phyloP scores from a whole-genome alignment of 805 yeast genomes.

The Metschnikowia sp. region DNA sequence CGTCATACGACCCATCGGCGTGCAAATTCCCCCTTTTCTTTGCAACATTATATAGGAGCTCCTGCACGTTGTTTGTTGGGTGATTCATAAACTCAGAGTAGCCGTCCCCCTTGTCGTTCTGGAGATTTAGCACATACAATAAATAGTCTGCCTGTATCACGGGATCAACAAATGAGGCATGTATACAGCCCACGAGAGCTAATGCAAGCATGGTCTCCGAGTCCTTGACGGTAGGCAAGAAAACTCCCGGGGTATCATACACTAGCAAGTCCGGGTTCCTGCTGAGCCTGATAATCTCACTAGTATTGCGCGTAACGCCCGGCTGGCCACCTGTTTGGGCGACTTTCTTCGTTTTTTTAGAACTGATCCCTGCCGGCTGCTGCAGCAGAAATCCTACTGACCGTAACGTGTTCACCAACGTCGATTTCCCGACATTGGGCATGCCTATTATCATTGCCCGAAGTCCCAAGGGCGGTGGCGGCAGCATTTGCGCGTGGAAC shows the following conservation, averaged over 20 bases:
- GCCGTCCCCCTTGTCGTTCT: slow-evolving; percentile 43
- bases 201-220: slow-evolving; percentile 71
- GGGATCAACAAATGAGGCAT: slow-evolving; percentile 70
- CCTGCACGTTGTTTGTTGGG: slow-evolving; percentile 73
- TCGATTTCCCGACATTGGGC: slow-evolving; percentile 98
- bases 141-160: slow-evolving; percentile 83
- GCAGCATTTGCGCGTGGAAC: slow-evolving; percentile 44
- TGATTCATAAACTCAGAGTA: slow-evolving; percentile 46
- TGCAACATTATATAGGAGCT: slow-evolving; percentile 50
- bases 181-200: slow-evolving; percentile 72
- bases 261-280: slow-evolving; percentile 62
- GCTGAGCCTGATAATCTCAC: slow-evolving; percentile 67
- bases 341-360: slow-evolving; percentile 50
- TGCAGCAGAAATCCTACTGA: slow-evolving; percentile 32
- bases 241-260: slow-evolving; percentile 92
- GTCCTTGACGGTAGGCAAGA: slow-evolving; percentile 68
- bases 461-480: slow-evolving; percentile 82
- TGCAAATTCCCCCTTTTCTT: slow-evolving; percentile 34
- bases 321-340: slow-evolving; percentile 86
- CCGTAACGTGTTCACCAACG: slow-evolving; percentile 74
- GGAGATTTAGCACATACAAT: slow-evolving; percentile 67
- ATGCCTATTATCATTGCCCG: slow-evolving; percentile 79
- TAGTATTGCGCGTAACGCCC: slow-evolving; percentile 81
- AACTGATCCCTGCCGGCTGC: slow-evolving; percentile 27
- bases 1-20: slow-evolving; percentile 41